Conservation (phyloP, 345 rosid species). For the Eucalyptus erythrocorys region DNA sequence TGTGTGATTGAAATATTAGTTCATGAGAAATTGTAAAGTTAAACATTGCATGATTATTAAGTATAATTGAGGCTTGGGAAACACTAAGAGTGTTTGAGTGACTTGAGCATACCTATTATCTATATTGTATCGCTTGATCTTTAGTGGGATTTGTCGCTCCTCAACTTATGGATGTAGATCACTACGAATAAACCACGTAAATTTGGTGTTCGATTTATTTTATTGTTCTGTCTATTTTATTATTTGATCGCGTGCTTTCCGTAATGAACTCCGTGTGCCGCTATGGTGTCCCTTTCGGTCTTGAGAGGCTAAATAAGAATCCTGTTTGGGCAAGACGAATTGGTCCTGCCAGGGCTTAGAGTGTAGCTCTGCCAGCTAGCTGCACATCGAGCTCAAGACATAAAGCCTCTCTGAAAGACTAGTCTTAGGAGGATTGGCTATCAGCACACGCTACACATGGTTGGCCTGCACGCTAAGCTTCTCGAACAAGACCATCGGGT, state of each 20-base stretch:
- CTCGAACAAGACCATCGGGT: constrained; percentile 1
- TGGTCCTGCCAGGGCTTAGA: neutral
- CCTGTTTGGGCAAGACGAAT: neutral
- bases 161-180: too few species aligned
- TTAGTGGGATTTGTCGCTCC: accelerated
- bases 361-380: neutral
- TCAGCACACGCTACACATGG: neutral
- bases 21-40: too few species aligned
- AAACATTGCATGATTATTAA: too few species aligned
- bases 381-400: neutral
- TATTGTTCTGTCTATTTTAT: too few species aligned
- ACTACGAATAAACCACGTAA: accelerated
- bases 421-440: neutral
- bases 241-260: too few species aligned
- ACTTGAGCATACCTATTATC: too few species aligned
- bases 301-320: neutral
- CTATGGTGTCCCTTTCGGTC: neutral
- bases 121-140: too few species aligned
- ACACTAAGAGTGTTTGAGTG: too few species aligned
- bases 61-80: too few species aligned
- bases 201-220: too few species aligned
- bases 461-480: constrained; percentile 14
- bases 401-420: neutral
- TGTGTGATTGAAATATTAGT: too few species aligned
- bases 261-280: neutral